These are phyloP conservation scores for Solanum virginianum DNA, from an alignment of 257 asterid genomes.

Conservation along the genomic window DNA sequence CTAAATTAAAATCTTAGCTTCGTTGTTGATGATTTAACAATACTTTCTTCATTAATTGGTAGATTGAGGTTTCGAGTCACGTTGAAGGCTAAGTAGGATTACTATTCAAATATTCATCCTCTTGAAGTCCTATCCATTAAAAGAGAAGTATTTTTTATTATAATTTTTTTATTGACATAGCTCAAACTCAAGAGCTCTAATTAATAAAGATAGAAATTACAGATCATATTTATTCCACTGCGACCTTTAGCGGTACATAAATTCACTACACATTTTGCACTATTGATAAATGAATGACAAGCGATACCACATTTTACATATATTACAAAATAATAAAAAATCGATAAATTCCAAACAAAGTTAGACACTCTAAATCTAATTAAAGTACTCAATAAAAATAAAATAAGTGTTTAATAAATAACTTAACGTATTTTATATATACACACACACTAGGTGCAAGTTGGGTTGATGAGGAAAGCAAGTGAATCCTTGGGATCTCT, in stretches of 20 bases:
- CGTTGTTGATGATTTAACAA: too few species aligned
- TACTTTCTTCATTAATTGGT: neutral
- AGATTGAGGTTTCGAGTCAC: neutral
- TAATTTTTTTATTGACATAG: too few species aligned
- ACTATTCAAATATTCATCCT: too few species aligned
- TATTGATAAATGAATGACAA: neutral
- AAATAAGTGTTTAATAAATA: neutral
- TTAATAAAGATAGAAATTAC: neutral
- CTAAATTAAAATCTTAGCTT: too few species aligned
- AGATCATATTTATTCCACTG: neutral
- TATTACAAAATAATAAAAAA: neutral
- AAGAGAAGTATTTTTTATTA: neutral
- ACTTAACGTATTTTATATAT: neutral
- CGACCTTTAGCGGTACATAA: neutral
- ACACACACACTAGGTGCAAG: neutral
- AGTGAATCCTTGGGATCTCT: neutral
- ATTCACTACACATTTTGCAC: neutral
- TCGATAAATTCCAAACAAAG: neutral
- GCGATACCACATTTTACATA: neutral
- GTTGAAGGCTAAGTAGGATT: too few species aligned
- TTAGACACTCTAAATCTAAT: neutral
- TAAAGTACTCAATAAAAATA: neutral
- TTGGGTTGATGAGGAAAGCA: neutral
- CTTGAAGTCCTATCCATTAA: neutral
- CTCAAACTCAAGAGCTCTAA: rapidly evolving